A percentile compares a stretch with the other conserved stretches of the same genome.
Conservation (phyloP, 352 stramenopile species). For the Plasmopara viticola region DNA sequence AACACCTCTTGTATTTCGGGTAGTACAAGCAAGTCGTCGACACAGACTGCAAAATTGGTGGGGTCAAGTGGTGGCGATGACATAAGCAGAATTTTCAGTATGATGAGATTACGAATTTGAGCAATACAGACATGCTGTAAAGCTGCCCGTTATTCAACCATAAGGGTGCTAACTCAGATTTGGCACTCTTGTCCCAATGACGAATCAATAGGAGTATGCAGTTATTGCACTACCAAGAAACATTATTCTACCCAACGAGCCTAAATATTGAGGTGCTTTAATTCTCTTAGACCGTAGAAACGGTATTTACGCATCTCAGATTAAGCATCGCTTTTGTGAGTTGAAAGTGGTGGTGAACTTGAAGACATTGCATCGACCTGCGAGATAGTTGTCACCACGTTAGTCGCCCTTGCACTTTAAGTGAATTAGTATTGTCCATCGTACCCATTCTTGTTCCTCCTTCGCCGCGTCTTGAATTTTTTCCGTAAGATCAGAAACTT, state of each 20-base stretch:
- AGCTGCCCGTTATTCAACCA: background rate
- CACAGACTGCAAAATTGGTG: background rate
- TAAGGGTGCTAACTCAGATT: background rate
- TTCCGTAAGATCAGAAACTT: constrained; percentile 7
- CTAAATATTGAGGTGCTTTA: too few species aligned
- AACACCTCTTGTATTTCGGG: constrained; percentile 12
- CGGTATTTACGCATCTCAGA: background rate
- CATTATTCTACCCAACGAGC: background rate
- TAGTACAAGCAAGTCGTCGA: constrained; percentile 12
- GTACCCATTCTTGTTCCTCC: constrained; percentile 21
- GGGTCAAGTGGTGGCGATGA: background rate
- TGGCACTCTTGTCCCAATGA: background rate
- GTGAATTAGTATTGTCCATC: background rate
- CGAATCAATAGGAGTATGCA: background rate
- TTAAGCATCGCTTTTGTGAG: background rate
- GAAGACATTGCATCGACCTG: constrained; percentile 12
- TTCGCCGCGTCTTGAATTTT: constrained; percentile 15
- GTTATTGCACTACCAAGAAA: background rate
- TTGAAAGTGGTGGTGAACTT: background rate
- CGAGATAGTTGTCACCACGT: background rate
- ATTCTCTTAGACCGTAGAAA: too few species aligned
- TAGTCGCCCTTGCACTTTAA: background rate
- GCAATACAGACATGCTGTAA: too few species aligned
- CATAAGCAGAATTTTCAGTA: constrained; percentile 1
- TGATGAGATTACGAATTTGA: background rate